Evolutionary conservation across 805 yeast genomes (phyloP), one percentile per base, ranked within the genome.

Genomic region (Starmerella floris): DNA sequence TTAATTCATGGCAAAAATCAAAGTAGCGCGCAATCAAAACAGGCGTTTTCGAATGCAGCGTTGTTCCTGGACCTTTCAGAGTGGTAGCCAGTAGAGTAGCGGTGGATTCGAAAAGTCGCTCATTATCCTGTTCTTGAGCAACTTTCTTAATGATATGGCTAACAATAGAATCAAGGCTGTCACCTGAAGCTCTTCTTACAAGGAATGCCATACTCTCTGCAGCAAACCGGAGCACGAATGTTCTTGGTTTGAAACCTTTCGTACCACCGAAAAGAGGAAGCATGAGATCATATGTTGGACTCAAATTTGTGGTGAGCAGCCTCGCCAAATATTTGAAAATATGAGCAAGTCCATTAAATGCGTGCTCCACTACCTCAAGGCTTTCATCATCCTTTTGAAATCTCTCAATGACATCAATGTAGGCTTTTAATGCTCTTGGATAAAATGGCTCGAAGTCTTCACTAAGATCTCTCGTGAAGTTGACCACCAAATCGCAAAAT

Each of bases 161-260:
- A 8, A 81, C 63, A 35, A 82, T 70, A 0, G 51, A 43, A 1
- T 57, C 53, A 37, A 85, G 61, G 5, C 70, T 62, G 1, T 67
- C 67, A 0, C 66, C 57, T 21, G 68, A 66, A 48, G 82, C 68
- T 58, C 83, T 83, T 56, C 91, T 74, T 9, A 88, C 65, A 43
- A 88, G 64, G 53, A 81, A 91, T 0, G 96, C 82, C 36, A 88
- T 60, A 0, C 95, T 91, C 60, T 88, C 96, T 0, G 95, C 85
- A 19, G 94, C 77, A 54, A 88, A 91, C 48, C 93, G 69, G 1
- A 83, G 69, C 28, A 87, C 69, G 42, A 49, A 57, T 3, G 39
- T 41, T 2, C 56, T 40, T 40, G 74, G 74, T 51, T 77, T 79
- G 11, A 20, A 16, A 5, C 32, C 33, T 17, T 63, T 61, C 43